Base-by-base conservation (phyloP, 768 basidiomycete species). In the Lactarius akahatsu region DNA sequence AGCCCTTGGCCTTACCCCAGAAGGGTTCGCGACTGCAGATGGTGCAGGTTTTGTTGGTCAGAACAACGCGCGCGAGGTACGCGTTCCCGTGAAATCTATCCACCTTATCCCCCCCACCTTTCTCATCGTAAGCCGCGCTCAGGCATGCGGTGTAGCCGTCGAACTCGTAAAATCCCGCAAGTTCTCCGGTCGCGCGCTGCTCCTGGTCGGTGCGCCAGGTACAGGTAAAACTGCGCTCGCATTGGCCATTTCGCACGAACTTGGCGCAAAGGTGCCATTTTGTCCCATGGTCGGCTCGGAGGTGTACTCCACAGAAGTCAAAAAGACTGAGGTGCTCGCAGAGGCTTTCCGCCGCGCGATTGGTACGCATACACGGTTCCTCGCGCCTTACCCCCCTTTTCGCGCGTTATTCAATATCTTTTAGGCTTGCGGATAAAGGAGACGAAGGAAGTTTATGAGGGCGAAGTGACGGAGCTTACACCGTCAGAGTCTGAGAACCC, bases 261-360 rank as follows among this genome's bases (percentile, higher is more conserved):
- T 99, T 0, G 97, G 97, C 0, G 79, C 85, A 26, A 97, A 97
- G 73, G 96, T 98, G 1, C 97, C 97, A 0, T 98, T 99, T 75
- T 98, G 96, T 76, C 94, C 95, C 5, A 98, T 98, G 94, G 97
- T 98, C 52, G 97, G 97, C 0, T 91, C 89, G 23, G 97, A 99
- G 77, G 97, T 98, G 67, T 98, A 97, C 75, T 92, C 89, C 47
- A 88, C 92, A 3, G 96, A 98, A 77, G 95, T 99, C 64, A 98
- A 98, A 81, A 99, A 99, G 84, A 98, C 97, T 1, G 97, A 98
- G 75, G 96, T 98, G 5, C 80, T 99, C 23, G 94, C 95, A 57
- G 96, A 98, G 77, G 86, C 89, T 43, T 98, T 98, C 78, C 83
- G 96, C 65, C 81, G 97, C 71, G 96, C 97, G 15, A 99, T 99